Percentiles rank a stretch among this genome's conserved stretches.
phyloP scores from a whole-genome alignment of 192 early-diverging fungal genomes.

The Phycomyces nitens region DNA sequence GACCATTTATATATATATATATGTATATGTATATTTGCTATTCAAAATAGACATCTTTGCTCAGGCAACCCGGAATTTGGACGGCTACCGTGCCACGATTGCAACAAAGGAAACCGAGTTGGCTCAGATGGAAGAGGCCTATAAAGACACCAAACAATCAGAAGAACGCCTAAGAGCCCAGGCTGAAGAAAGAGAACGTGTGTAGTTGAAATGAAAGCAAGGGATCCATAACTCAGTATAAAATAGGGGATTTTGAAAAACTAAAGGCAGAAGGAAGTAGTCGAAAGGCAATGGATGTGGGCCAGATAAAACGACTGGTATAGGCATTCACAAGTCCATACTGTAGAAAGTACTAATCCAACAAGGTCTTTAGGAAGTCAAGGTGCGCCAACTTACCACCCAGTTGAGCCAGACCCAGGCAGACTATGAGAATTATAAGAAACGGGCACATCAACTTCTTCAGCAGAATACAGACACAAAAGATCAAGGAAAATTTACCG shows the following conservation, averaged over 20 bases:
- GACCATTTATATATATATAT: no score
- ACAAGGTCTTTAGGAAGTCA: slow-evolving; percentile 36
- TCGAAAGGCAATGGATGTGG: slow-evolving; percentile 3
- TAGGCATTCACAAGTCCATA: neutral
- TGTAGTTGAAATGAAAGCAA: neutral
- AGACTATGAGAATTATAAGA: slow-evolving; percentile 58
- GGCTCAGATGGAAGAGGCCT: slow-evolving; percentile 27
- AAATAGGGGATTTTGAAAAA: neutral
- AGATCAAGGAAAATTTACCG: slow-evolving; percentile 14
- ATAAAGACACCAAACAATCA: slow-evolving; percentile 30
- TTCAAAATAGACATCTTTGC: slow-evolving; percentile 44
- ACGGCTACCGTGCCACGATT: slow-evolving; percentile 48
- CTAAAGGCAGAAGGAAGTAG: slow-evolving; percentile 11
- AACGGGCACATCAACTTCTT: slow-evolving; percentile 46
- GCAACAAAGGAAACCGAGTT: slow-evolving; percentile 44
- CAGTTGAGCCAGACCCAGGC: slow-evolving; percentile 42
- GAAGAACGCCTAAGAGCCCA: slow-evolving; percentile 20
- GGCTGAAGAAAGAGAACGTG: slow-evolving; percentile 28
- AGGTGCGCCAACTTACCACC: slow-evolving; percentile 39
- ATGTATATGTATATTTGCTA: neutral
- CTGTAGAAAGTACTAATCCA: neutral
- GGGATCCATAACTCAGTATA: neutral
- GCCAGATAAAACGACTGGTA: slow-evolving; percentile 13
- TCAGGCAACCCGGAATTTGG: slow-evolving; percentile 52
- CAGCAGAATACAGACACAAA: slow-evolving; percentile 29